A percentile compares a stretch with the other conserved stretches of the same genome.
These are phyloP conservation scores for Oryza rufipogon DNA, from an alignment of 176 grass and related monocot species.

Conservation along the genomic window DNA sequence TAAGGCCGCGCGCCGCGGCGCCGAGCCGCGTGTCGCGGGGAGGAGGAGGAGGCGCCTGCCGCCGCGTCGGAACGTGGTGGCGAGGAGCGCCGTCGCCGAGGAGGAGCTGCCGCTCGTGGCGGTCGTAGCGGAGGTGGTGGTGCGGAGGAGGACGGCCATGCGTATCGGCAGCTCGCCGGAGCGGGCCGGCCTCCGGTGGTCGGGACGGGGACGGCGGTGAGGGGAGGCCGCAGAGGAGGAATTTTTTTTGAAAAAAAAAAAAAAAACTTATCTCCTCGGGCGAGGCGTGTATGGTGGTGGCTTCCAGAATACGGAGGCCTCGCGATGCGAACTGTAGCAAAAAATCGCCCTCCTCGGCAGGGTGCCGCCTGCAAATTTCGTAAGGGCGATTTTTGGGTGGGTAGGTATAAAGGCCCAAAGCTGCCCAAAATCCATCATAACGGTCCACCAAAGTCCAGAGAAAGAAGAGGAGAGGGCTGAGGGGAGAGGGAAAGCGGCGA, in stretches of 20 bases:
- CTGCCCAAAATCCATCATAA: no score
- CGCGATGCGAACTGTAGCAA: not conserved
- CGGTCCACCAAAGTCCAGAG: no score
- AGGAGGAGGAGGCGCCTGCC: slow-evolving; percentile 19
- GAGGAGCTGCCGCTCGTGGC: slow-evolving; percentile 1
- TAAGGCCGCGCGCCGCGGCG: slow-evolving; percentile 13
- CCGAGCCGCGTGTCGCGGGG: not conserved
- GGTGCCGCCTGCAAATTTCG: no score
- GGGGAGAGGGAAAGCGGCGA: no score
- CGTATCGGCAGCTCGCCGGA: not conserved
- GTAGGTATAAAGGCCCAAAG: no score
- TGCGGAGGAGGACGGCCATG: slow-evolving; percentile 47
- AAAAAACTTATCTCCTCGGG: slow-evolving; percentile 30
- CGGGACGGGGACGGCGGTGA: not conserved
- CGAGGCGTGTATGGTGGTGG: not conserved
- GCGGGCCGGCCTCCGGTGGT: not conserved
- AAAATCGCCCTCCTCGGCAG: no score
- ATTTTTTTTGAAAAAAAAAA: no score
- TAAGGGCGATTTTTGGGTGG: no score
- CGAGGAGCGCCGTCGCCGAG: slow-evolving; percentile 33
- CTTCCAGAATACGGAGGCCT: slow-evolving; percentile 7
- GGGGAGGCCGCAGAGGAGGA: not conserved
- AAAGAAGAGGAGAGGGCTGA: no score
- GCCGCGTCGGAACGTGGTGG: slow-evolving; percentile 42
- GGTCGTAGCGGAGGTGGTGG: slow-evolving; percentile 19